Conservation (phyloP, 163 green algal species). For the Prototheca wickerhamii region DNA sequence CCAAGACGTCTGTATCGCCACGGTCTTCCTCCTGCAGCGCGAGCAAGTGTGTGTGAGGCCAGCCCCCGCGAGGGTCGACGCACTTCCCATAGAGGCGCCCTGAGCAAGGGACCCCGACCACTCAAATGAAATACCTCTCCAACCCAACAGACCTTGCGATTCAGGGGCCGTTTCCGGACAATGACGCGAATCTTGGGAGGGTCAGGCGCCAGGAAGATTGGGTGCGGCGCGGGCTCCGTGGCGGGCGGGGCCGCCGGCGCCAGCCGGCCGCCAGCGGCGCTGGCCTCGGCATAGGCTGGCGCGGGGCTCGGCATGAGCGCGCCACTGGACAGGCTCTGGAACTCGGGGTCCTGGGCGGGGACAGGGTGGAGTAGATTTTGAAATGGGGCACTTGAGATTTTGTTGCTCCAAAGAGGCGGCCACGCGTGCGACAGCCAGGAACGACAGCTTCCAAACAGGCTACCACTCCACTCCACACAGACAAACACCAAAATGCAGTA, state of each 20-base stretch:
- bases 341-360: constrained; percentile 14
- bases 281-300: not conserved
- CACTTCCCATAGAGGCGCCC: not conserved
- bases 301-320: constrained; percentile 10
- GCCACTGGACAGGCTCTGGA: constrained; percentile 7
- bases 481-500: not conserved
- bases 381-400: too few species aligned
- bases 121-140: not conserved
- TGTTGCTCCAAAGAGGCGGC: too few species aligned
- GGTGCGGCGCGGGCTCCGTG: not conserved
- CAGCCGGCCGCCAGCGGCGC: not conserved
- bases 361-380: not conserved
- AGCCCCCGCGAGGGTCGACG: not conserved
- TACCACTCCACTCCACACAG: not conserved
- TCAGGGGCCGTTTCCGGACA: constrained; percentile 92
- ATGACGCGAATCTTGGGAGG: constrained; percentile 85
- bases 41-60: not conserved
- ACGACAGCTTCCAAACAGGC: too few species aligned
- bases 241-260: not conserved
- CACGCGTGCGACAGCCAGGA: too few species aligned
- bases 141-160: constrained; percentile 55
- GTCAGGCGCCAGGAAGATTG: constrained; percentile 20
- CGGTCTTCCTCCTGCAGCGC: constrained; percentile 67
- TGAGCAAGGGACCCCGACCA: not conserved
- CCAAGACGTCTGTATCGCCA: constrained; percentile 81